phyloP scores from a whole-genome alignment of 2,329 filamentous ascomycete species.

The Talaromyces sp. region DNA sequence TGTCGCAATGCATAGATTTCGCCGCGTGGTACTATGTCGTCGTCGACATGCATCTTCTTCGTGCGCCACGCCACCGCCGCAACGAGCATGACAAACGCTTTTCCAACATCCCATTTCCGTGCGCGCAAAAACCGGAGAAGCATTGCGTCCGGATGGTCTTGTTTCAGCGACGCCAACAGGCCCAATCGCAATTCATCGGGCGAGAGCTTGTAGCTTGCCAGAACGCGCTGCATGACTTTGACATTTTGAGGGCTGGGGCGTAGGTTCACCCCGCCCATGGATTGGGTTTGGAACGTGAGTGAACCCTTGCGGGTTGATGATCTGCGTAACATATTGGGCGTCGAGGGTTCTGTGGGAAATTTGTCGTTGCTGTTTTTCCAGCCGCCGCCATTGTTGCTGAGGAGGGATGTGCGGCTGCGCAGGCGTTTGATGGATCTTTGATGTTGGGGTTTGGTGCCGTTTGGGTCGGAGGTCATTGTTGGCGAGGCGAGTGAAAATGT shows the following conservation, averaged over 20 bases:
- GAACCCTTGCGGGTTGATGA: slow-evolving; percentile 14
- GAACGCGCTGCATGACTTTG: slow-evolving; percentile 74
- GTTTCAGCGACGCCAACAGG: slow-evolving; percentile 87
- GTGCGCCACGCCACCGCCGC: slow-evolving; percentile 86
- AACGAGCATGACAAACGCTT: slow-evolving; percentile 85
- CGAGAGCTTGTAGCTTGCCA: slow-evolving; percentile 59
- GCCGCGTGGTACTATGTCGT: slow-evolving; percentile 73
- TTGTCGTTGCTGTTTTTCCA: neutral
- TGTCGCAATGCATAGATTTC: slow-evolving; percentile 63
- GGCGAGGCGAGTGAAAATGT: neutral
- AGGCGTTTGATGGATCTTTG: slow-evolving; percentile 6
- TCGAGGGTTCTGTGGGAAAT: neutral
- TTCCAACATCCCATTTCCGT: slow-evolving; percentile 88
- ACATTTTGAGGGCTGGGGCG: slow-evolving; percentile 47
- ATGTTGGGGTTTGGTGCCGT: slow-evolving; percentile 2
- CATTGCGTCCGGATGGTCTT: slow-evolving; percentile 84
- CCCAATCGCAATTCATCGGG: slow-evolving; percentile 73
- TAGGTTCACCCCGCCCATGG: slow-evolving; percentile 29
- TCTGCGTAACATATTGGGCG: slow-evolving; percentile 3
- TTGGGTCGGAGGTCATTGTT: neutral
- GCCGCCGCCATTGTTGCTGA: slow-evolving; percentile 2
- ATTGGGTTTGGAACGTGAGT: slow-evolving; percentile 19
- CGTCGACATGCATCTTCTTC: slow-evolving; percentile 78
- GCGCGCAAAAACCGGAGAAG: slow-evolving; percentile 76
- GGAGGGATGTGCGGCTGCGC: slow-evolving; percentile 10